Base-by-base conservation (phyloP, 768 basidiomycete genomes). In the Kwoniella bestiolae region DNA sequence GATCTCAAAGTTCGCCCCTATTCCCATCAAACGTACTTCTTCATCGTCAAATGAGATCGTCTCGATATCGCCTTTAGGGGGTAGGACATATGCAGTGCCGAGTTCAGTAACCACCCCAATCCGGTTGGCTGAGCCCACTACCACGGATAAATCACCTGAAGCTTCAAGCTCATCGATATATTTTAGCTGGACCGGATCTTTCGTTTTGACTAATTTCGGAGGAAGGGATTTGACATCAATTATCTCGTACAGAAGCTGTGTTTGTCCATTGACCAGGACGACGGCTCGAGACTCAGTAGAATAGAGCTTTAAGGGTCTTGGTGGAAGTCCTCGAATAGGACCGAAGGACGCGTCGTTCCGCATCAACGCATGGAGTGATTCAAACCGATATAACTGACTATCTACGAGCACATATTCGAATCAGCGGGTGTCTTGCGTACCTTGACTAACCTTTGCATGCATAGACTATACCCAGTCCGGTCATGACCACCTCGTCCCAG, bases 101-200 rank as follows among this genome's bases (percentile, higher is more conserved):
- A 59, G 49, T n/a, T 59, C 51, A 11, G 71, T 70, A 11, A 77
- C 26, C 1, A 71, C 61, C 0, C 50, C 73, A 2, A 72, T 16
- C 9, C 73, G 61, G 50, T 73, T 73, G 3, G 56, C 31, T 5
- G 60, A 57, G 3, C 69, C 73, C 3, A 65, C 8, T 9, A 69
- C 21, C 8, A 73, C 23, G 1, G 18, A 16, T n/a, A 59, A 16
- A 14, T 68, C 56, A 0, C 59, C 70, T 21, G 70, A 31, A 1
- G 71, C 76, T 50, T 77, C 76, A 1, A 77, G 44, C 11, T 69
- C 73, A 12, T 71, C 67, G 12, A 73, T 47, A 45, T 67, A 50
- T 3, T 44, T 21, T 0, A 66, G 56, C 5, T 52, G 16, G 18
- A 50, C 46, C 25, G 50, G 60, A 3, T 56, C 35, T 4, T 16